Base-by-base conservation (phyloP, 2,329 filamentous ascomycete species). In the Penicillium sp. region DNA sequence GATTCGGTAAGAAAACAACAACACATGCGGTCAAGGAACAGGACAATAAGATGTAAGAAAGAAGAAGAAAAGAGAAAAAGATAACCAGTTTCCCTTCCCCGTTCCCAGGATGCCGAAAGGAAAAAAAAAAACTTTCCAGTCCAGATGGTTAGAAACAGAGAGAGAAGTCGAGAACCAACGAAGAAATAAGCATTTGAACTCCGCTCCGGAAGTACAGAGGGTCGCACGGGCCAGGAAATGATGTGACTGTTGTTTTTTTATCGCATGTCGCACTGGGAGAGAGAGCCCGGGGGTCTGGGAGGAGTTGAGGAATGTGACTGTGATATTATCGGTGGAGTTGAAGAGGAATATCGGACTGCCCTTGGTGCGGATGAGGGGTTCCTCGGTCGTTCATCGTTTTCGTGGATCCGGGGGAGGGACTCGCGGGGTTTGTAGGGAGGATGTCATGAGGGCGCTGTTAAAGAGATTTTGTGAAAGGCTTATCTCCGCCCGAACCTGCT, bases 401-500 rank as follows among this genome's bases (percentile, higher is more conserved):
- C 65, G 64, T 66, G 53, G 64, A 63, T 61, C 58, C 58, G 59
- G 49, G 49, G 44, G 49, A 38, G 56, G 53, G 52, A 57, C 57
- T 63, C 58, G 63, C 60, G 57, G 63, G 57, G 61, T 54, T 61
- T 57, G 55, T 60, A 61, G 59, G 62, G 55, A 59, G 53, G 55
- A 56, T 68, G 65, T 71, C 69, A 66, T 68, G 64, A 63, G 57
- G 62, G 62, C 60, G 57, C 61, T 63, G 61, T 68, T 59, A 66
- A 66, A 65, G 65, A 62, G 66, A 64, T 63, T 63, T 63, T 63
- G 62, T 65, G 55, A 67, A 65, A 67, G 67, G 63, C 71, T 87
- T 92, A 96, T 89, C 91, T 91, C 81, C 92, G 90, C 83, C 91
- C 91, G 88, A 96, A 96, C 89, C 91, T 96, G 90, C 83, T 89